Base-by-base conservation (phyloP, 257 asterid genomes). In the Osmanthus fragrans region DNA sequence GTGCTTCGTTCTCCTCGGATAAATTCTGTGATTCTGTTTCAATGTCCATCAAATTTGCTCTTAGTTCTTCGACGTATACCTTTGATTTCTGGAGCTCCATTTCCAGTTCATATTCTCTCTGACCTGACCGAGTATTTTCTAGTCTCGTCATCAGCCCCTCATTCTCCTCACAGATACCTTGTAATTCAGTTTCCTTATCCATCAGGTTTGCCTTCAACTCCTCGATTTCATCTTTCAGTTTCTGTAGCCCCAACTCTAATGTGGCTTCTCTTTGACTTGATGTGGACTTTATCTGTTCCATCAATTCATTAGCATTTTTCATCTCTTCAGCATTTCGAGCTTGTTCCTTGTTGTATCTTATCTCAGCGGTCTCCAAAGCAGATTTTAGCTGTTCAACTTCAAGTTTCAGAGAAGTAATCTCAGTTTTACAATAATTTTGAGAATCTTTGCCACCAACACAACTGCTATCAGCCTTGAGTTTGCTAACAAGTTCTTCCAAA, bases 131-230 rank as follows among this genome's bases (percentile, higher is more conserved):
- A 70, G 92, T 9, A 75, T 83, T 86, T 70, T 91, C 88, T 0
- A 92, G 85, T 80, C 86, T 82, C 51, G n/a, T 58, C 12, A 76
- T 84, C 18, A 96, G 90, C 36, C 80, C 78, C 63, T 88, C 98
- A 13, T 96, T 96, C 85, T 94, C 97, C 83, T 94, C 97, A 8
- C 94, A 89, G 21, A 94, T 92, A n/a, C 96, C 92, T 70, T 96
- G 98, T 74, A 96, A 71, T 79, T 92, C 97, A 2, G 93, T 90
- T 75, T 96, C 98, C 80, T 94, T 96, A 65, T 94, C 97, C 98
- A 96, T 89, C 27, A 96, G 83, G 74, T 92, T 89, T 0, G 96
- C 97, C 85, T 86, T 94, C 75, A 96, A 70, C 82, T 94, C 97
- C 84, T 96, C 98, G 1, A 94, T 84, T 74, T 88, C 89, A 23